Evolutionary conservation across 23 red algal species (phyloP), one percentile per base, ranked within the genome.

Genomic region (Rhodosorus marinus): DNA sequence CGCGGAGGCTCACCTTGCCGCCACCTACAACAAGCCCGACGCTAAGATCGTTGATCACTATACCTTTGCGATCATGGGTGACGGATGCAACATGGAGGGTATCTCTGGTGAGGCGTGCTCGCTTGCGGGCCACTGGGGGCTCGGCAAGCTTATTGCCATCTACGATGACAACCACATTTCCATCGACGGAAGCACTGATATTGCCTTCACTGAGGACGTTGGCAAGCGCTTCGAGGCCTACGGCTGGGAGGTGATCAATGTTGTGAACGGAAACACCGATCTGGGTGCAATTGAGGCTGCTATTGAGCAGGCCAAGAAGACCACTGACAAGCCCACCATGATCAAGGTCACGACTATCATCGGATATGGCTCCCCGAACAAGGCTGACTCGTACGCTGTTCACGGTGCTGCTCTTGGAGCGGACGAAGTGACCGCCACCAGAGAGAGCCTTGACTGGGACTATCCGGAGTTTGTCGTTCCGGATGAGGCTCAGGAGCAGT

Each of bases 131-230:
- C 86, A 93, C 38, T 31, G 79, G 3, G 59, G 62, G 8, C 53
- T 93, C 31, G 75, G 86, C 35, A 93, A 93, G 58, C 75, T 93
- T 50, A 93, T 93, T 52, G 86, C 67, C 23, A 57, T 93, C 25
- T 93, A 93, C 63, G 86, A 93, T 32, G 86, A 93, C 45, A 93
- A 93, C 64, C 33, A 76, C 22, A 83, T 93, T 30, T 76, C 75
- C 34, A 93, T 93, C 31, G 86, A 93, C 33, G 86, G 86, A 5
- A 51, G 54, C 24, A 93, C 86, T 5, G 67, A 76, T 27, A 46
- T 81, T 58, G 63, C 86, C 6, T 93, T 93, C 60, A 72, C 74
- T 28, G 86, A 93, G 52, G 86, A 93, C 62, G 86, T 93, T 8
- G 59, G 46, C 24, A 47, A 54, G 32, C 56, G 86, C 17, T 93